Base-by-base conservation (phyloP, 2,329 filamentous ascomycete species). In the Diplodia mutila region DNA sequence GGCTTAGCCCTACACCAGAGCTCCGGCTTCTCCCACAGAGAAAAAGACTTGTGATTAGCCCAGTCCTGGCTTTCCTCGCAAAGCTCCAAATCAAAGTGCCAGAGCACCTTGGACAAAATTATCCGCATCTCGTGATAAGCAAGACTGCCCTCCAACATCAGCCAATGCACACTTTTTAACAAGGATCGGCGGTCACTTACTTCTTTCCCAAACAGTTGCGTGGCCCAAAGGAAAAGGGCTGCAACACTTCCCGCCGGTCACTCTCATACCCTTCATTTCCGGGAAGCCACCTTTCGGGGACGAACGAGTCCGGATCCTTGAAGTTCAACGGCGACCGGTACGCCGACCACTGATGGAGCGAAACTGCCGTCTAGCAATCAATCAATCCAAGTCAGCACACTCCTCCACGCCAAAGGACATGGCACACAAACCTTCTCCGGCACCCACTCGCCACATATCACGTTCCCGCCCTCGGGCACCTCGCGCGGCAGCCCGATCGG, bases 401-500 rank as follows among this genome's bases (percentile, higher is more conserved):
- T 1, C 32, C 3, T 29, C 29, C 4, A 7, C 32, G 32, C 32
- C 9, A 34, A 34, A 11, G 9, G 8, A 12, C 8, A 9, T 11
- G 11, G 11, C 6, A 32, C 6, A 34, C 32, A 11, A 11, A 54
- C 52, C 18, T 54, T 37, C 7, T 75, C 77, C 3, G 80, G 79
- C 4, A 83, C 70, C 16, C 66, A 70, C 42, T 78, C 69, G 1
- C 79, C 80, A 66, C 75, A 75, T 21, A 83, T 78, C 0, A 72
- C 29, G 3, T 73, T 72, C 2, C 81, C 81, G 7, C 73, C 77
- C 21, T 73, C 70, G 6, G 77, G 76, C 0, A 78, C 74, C 5
- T 74, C 72, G 4, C 80, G 75, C 16, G 79, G 71, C 16, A 81
- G 74, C 4, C 80, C 79, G 27, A 76, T 75, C 2, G 81, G 77